Percentiles rank a stretch among this genome's conserved stretches.
phyloP scores from a whole-genome alignment of 345 rosid genomes.

The Eucalyptus brandiana region DNA sequence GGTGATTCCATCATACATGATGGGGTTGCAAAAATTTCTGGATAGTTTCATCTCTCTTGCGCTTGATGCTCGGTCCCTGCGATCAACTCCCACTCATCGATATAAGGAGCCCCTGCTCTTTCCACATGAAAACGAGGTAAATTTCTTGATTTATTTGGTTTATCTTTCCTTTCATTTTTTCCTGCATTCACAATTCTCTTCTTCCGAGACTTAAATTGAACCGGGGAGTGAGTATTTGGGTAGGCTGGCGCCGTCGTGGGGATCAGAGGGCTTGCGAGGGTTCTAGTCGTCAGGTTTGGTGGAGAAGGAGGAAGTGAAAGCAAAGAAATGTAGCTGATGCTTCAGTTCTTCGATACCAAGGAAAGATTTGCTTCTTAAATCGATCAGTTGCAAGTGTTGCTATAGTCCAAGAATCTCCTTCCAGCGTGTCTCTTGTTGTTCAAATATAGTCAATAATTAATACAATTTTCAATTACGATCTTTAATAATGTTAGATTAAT shows the following conservation, averaged over 20 bases:
- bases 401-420: not conserved
- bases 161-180: no score
- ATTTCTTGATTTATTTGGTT: not conserved
- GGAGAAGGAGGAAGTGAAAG: not conserved
- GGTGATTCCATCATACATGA: no score
- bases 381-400: not conserved
- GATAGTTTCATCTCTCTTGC: not conserved
- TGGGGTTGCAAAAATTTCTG: no score
- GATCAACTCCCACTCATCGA: not conserved
- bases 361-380: not conserved
- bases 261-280: not conserved
- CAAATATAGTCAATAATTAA: no score
- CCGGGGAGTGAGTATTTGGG: not conserved
- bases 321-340: not conserved
- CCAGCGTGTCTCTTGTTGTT: no score
- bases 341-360: not conserved
- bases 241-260: not conserved
- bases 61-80: not conserved
- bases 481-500: no score
- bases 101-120: not conserved
- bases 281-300: not conserved
- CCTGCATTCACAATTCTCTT: not conserved
- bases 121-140: not conserved
- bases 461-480: no score
- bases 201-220: not conserved